Conservation (phyloP, 2,329 filamentous ascomycete species). For the Colletotrichum trifolii region DNA sequence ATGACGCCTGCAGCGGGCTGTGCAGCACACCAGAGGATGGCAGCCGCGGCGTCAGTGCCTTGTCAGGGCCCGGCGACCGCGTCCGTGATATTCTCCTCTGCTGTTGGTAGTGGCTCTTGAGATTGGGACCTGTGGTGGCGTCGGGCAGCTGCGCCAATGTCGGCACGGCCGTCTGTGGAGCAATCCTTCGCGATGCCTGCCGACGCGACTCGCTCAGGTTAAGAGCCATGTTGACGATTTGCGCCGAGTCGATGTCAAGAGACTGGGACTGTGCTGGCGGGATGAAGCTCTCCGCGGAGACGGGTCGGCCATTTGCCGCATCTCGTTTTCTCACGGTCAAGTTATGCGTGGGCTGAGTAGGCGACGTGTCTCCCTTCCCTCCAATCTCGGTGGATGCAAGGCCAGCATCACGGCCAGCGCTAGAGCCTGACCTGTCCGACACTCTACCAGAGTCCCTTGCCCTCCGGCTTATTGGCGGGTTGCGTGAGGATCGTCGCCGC, state of each 20-base stretch:
- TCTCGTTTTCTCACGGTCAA: conserved; percentile 34
- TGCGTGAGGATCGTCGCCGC: conserved; percentile 43
- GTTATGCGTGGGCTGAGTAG: conserved; percentile 17
- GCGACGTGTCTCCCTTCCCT: conserved; percentile 21
- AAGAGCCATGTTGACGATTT: conserved; percentile 93
- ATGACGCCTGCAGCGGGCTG: conserved; percentile 59
- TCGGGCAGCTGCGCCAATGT: conserved; percentile 64
- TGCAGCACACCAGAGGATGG: conserved; percentile 53
- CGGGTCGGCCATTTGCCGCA: conserved; percentile 39
- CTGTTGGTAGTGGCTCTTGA: conserved; percentile 77
- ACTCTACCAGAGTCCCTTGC: conserved; percentile 21
- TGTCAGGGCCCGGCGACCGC: conserved; percentile 67
- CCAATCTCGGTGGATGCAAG: conserved; percentile 9
- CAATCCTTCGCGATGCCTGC: conserved; percentile 69
- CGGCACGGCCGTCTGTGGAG: conserved; percentile 59
- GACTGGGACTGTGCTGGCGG: conserved; percentile 40
- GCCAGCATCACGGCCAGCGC: conserved; percentile 28
- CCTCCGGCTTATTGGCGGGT: conserved; percentile 29
- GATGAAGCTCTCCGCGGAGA: conserved; percentile 32
- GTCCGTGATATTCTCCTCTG: conserved; percentile 73
- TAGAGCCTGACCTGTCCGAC: conserved; percentile 28
- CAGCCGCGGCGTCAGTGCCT: conserved; percentile 52
- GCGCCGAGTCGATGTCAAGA: conserved; percentile 80
- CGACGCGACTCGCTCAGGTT: conserved; percentile 85
- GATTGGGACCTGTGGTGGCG: conserved; percentile 65